phyloP scores from a whole-genome alignment of 129 eudicot species.

The Arctium minus region DNA sequence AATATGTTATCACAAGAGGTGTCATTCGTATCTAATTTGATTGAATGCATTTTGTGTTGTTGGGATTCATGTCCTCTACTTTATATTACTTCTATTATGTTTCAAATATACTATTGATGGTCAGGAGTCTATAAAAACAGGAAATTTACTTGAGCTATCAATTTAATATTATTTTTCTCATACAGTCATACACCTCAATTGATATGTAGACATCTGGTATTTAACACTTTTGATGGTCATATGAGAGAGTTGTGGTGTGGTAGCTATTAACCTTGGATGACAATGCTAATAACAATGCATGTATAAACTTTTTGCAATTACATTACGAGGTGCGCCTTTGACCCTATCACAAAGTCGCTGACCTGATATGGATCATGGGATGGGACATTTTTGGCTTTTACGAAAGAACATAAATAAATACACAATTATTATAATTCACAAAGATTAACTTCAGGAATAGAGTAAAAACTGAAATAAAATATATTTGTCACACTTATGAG shows the following conservation, averaged over 20 bases:
- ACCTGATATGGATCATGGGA: no score
- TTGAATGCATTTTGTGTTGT: not conserved
- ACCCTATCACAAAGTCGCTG: no score
- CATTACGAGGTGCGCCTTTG: not conserved
- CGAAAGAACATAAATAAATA: no score
- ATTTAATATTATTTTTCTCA: not conserved
- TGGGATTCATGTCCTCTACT: not conserved
- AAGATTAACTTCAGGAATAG: no score
- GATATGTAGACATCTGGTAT: not conserved
- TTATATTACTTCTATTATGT: not conserved
- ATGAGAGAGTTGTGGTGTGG: not conserved
- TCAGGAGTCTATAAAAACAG: not conserved
- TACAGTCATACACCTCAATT: not conserved
- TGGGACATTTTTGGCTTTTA: no score
- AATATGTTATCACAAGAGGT: not conserved
- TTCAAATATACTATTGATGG: not conserved
- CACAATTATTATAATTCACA: no score
- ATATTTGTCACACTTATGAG: no score
- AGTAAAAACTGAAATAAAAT: no score
- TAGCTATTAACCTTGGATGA: not conserved
- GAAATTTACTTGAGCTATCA: not conserved
- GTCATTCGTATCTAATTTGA: not conserved
- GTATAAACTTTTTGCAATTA: not conserved
- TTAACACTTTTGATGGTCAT: not conserved
- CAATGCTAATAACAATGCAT: not conserved